These are phyloP conservation scores for Colletotrichum incanum DNA, from an alignment of 2,329 filamentous ascomycete species.

Conservation along the genomic window DNA sequence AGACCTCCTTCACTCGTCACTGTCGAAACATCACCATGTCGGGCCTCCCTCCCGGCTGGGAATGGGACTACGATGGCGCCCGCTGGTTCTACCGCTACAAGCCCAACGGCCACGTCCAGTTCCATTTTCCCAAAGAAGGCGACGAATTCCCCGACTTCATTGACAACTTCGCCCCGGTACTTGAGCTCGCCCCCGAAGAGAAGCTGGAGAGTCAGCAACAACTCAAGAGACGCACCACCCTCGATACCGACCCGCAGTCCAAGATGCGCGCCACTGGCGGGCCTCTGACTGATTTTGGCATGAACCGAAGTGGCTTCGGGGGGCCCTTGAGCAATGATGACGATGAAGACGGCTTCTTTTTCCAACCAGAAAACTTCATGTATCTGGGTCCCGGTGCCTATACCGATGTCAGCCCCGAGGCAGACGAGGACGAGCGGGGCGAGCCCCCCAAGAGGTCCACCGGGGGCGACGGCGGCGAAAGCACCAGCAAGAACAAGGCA, in stretches of 20 bases:
- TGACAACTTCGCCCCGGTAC: slow-evolving; percentile 53
- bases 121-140: slow-evolving; percentile 69
- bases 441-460: not conserved
- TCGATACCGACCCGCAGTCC: slow-evolving; percentile 9
- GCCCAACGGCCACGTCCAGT: slow-evolving; percentile 69
- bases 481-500: slow-evolving; percentile 5
- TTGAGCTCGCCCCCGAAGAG: slow-evolving; percentile 66
- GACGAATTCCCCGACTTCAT: slow-evolving; percentile 72
- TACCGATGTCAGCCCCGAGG: slow-evolving; percentile 62
- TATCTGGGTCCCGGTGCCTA: slow-evolving; percentile 65
- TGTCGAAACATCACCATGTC: slow-evolving; percentile 51
- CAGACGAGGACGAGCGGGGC: slow-evolving; percentile 56
- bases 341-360: slow-evolving; percentile 58
- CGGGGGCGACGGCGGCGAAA: slow-evolving; percentile 4
- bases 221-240: slow-evolving; percentile 55
- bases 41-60: slow-evolving; percentile 68
- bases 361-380: slow-evolving; percentile 69
- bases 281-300: slow-evolving; percentile 44
- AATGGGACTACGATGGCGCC: slow-evolving; percentile 70
- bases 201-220: slow-evolving; percentile 68
- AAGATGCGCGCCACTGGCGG: slow-evolving; percentile 45
- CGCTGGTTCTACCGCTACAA: slow-evolving; percentile 73
- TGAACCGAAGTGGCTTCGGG: slow-evolving; percentile 37
- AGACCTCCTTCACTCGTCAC: not conserved
- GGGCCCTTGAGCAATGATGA: slow-evolving; percentile 48